phyloP scores from a whole-genome alignment of 257 asterid species.

The Gynochthodes officinalis region DNA sequence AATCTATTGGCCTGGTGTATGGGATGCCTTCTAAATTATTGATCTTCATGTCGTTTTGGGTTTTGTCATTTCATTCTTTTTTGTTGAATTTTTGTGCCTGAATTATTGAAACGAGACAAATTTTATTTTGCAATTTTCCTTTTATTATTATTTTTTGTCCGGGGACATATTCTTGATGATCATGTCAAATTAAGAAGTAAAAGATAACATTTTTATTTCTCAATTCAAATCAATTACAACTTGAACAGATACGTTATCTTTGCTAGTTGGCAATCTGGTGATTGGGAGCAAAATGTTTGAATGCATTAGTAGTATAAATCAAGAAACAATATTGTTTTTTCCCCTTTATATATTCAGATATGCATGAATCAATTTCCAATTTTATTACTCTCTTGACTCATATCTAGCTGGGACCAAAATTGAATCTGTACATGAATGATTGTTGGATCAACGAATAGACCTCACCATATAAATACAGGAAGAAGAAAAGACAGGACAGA shows the following conservation, averaged over 20 bases:
- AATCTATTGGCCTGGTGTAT: background rate
- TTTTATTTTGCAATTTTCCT: background rate
- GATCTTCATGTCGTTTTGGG: slow-evolving; percentile 16
- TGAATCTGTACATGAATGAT: background rate
- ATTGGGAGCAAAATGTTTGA: background rate
- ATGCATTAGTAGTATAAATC: too few species aligned
- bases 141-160: background rate
- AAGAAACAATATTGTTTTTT: too few species aligned
- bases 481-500: background rate
- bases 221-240: background rate
- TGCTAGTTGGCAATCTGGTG: background rate
- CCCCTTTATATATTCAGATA: too few species aligned
- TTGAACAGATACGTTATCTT: background rate
- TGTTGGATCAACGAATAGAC: background rate
- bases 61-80: slow-evolving; percentile 8
- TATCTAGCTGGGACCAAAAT: background rate
- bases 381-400: background rate
- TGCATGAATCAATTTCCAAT: too few species aligned
- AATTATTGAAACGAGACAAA: slow-evolving; percentile 4
- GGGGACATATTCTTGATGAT: too few species aligned
- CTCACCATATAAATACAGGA: background rate
- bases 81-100: background rate
- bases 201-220: background rate
- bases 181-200: background rate
- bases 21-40: slow-evolving; percentile 7